A percentile compares a stretch with the other conserved stretches of the same genome.
These are phyloP conservation scores for Berberis thunbergii DNA, from an alignment of 164 flowering plant genomes.

Conservation along the genomic window DNA sequence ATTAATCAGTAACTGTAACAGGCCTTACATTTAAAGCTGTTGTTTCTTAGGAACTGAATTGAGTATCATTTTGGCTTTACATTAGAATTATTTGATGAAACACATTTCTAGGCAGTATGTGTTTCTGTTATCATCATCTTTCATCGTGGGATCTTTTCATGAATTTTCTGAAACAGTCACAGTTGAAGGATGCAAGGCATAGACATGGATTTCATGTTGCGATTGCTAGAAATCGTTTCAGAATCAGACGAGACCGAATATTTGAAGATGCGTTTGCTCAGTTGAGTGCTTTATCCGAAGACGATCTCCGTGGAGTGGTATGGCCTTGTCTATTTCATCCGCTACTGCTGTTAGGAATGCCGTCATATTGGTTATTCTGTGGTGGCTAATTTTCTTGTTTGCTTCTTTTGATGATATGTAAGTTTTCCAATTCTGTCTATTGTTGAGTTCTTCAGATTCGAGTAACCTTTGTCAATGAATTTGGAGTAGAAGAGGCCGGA, in stretches of 20 bases:
- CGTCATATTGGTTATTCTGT: neutral
- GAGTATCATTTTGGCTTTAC: too few relatives aligned
- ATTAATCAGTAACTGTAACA: too few relatives aligned
- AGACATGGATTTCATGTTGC: constrained; percentile 48
- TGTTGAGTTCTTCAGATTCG: too few relatives aligned
- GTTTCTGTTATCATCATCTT: neutral
- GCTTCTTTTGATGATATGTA: neutral
- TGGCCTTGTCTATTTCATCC: neutral
- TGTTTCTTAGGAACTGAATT: too few relatives aligned
- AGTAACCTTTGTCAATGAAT: too few relatives aligned
- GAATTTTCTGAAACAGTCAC: constrained; percentile 37
- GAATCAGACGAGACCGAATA: constrained; percentile 81
- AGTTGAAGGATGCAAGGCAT: constrained; percentile 60
- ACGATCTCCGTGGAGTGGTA: constrained; percentile 84
- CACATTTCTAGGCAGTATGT: neutral
- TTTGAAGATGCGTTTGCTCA: constrained; percentile 92
- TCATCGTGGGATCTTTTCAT: constrained; percentile 3
- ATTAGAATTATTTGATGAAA: too few relatives aligned
- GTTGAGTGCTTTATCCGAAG: constrained; percentile 73
- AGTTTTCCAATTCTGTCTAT: too few relatives aligned
- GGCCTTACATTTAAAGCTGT: too few relatives aligned
- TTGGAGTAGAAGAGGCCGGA: too few relatives aligned
- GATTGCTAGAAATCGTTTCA: constrained; percentile 58
- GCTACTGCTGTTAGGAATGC: neutral
- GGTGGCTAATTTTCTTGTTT: neutral